Percentiles rank a stretch among this genome's conserved stretches.
Evolutionary conservation across 78 protist species (phyloP).

Genomic region (Mastigamoeba balamuthi): DNA sequence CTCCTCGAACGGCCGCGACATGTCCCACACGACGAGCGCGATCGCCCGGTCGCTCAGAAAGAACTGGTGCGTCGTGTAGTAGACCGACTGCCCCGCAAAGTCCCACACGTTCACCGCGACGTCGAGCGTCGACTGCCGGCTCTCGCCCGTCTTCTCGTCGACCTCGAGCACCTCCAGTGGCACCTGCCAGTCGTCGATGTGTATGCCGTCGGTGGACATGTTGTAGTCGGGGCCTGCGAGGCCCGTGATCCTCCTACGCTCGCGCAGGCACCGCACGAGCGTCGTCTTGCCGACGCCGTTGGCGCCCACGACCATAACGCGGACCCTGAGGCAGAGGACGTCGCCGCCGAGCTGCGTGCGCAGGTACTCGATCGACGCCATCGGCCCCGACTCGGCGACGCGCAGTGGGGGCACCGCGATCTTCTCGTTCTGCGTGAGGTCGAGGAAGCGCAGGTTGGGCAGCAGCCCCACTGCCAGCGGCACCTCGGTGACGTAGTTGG

Average conservation of each 20-base stretch:
- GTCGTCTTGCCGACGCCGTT: conserved; percentile 39
- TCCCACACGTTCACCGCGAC: conserved; percentile 38
- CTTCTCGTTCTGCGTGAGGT: conserved; percentile 6
- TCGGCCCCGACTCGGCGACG: conserved; percentile 22
- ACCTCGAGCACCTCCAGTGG: conserved; percentile 7
- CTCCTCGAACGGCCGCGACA: conserved; percentile 12
- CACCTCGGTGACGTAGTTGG: conserved; percentile 5
- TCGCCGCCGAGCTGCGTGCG: conserved; percentile 28
- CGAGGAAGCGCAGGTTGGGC: neutral
- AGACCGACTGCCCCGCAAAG: conserved; percentile 44
- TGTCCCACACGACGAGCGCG: conserved; percentile 37
- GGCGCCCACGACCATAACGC: conserved; percentile 37
- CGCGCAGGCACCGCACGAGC: conserved; percentile 23
- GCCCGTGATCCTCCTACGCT: conserved; percentile 15
- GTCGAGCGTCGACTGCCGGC: too few relatives aligned
- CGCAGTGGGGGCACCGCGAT: conserved; percentile 14
- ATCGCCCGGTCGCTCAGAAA: conserved; percentile 33
- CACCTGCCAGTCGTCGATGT: conserved; percentile 34
- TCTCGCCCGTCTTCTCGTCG: too few relatives aligned
- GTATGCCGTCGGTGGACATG: conserved; percentile 43
- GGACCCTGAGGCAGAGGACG: conserved; percentile 19
- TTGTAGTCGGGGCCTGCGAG: conserved; percentile 17
- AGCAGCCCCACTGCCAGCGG: conserved; percentile 7
- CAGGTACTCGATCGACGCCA: conserved; percentile 16
- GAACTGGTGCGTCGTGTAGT: conserved; percentile 46